Base-by-base conservation (phyloP, 139 green algal genomes). In the Tetradesmus obliquus region DNA sequence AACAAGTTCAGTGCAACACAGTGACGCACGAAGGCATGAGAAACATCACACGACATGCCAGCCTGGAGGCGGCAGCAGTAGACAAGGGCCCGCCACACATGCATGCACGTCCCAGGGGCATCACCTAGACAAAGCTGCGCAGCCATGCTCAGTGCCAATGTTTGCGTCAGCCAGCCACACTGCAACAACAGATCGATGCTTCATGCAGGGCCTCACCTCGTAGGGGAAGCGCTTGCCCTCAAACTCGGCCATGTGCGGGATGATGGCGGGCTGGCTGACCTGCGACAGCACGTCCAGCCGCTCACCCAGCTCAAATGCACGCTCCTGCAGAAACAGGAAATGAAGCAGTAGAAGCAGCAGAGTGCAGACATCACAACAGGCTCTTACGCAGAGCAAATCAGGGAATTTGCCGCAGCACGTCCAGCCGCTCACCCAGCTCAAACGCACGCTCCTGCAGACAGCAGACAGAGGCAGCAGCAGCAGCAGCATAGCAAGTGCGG, bases 231-330 rank as follows among this genome's bases (percentile, higher is more conserved):
- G 96, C 53, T 92, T 87, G 57, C 93, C 91, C 76, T 95, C 94
- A 8, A 93, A 66, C 94, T 99, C 97, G 0, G 95, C 97, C 58
- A 97, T 96, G 89, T 99, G 98, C 32, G 97, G 97, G 13, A 99
- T 96, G 80, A 99, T 93, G 24, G 97, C 95, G n/a, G 96, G 93
- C 89, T 94, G 87, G 74, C 99, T 96, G 69, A 99, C 80, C 53
- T 98, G 94, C 57, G 94, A 86, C 87, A 99, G 94, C 51, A 98
- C 92, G 8, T 82, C 90, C 5, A 85, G 91, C 3, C 97, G 94
- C 32, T 97, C 96, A 10, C 96, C 95, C 82, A 99, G 93, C 82
- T 94, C 93, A 89, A 98, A 98, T 12, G 94, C 93, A 54, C 95
- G 93, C 91, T 95, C 92, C 94, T 95, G 94, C n/a, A n/a, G n/a